phyloP scores from a whole-genome alignment of 73 alveolate species.

The Uronychia setigera region DNA sequence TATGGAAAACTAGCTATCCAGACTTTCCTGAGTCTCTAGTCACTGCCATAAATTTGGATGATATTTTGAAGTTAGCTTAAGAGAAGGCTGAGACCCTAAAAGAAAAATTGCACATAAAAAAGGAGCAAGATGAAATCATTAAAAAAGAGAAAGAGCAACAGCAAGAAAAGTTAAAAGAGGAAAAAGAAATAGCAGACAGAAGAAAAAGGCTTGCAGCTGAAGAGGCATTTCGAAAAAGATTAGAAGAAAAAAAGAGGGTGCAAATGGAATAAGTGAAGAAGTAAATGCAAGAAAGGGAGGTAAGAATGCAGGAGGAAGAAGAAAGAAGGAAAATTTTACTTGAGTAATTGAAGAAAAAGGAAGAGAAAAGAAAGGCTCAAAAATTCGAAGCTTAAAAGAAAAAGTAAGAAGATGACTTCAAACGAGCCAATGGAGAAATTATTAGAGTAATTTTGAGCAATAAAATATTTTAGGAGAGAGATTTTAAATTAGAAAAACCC shows the following conservation, averaged over 20 bases:
- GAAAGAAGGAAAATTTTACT: background rate
- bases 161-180: background rate
- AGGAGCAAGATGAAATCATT: background rate
- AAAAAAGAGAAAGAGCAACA: background rate
- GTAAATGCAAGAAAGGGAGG: slow-evolving; percentile 9
- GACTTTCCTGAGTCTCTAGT: background rate
- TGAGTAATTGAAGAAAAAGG: background rate
- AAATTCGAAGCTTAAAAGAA: background rate
- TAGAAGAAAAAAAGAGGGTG: slow-evolving; percentile 28
- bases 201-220: slow-evolving; percentile 21
- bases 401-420: background rate
- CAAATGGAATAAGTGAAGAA: slow-evolving; percentile 28
- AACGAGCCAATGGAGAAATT: background rate
- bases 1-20: background rate
- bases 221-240: slow-evolving; percentile 22
- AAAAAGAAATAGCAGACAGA: slow-evolving; percentile 12
- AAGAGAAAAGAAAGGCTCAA: background rate
- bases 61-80: too few species aligned
- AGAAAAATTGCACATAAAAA: background rate
- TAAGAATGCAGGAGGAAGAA: background rate
- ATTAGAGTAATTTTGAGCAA: background rate
- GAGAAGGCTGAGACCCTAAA: background rate
- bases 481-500: background rate
- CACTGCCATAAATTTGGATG: background rate
- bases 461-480: background rate